phyloP scores from a whole-genome alignment of 2,329 filamentous ascomycete genomes.

The Dactylellina leptospora region DNA sequence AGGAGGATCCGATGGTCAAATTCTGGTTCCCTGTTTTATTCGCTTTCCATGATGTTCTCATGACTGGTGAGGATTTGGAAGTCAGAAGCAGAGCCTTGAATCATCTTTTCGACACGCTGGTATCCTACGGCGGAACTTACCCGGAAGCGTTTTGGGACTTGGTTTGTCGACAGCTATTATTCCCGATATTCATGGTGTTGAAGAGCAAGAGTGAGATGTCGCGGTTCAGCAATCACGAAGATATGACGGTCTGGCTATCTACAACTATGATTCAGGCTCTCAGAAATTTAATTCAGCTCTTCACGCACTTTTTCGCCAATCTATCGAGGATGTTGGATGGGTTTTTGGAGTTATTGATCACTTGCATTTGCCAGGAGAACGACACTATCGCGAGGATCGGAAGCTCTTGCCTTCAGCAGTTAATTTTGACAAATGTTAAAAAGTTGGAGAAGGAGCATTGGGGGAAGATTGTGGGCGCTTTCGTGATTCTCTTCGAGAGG shows the following conservation, averaged over 20 bases:
- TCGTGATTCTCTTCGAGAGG: conserved; percentile 92
- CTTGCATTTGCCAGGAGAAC: conserved; percentile 99
- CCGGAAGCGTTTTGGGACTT: conserved; percentile 98
- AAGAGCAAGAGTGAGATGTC: conserved; percentile 96
- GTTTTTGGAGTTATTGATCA: conserved; percentile 90
- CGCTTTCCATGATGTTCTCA: conserved; percentile 97
- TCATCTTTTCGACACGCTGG: conserved; percentile 94
- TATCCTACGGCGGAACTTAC: conserved; percentile 89
- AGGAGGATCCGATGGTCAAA: conserved; percentile 83
- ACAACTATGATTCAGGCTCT: conserved; percentile 99
- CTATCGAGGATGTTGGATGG: conserved; percentile 97
- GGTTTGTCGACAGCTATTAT: conserved; percentile 93
- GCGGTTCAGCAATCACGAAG: conserved; percentile 93
- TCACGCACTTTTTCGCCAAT: conserved; percentile 97
- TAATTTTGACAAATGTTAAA: conserved; percentile 93
- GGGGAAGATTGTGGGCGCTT: conserved; percentile 92
- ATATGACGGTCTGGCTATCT: conserved; percentile 96
- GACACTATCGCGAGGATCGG: conserved; percentile 98
- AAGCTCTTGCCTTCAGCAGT: conserved; percentile 95
- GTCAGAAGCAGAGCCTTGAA: conserved; percentile 87
- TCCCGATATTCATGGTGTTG: conserved; percentile 97
- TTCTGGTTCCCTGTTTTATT: conserved; percentile 99
- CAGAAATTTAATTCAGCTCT: conserved; percentile 97
- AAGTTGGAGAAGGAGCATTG: conserved; percentile 90
- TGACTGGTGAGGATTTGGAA: conserved; percentile 98